Evolutionary conservation across 208 protist species (phyloP).

Genomic region (Crithidia bombi): DNA sequence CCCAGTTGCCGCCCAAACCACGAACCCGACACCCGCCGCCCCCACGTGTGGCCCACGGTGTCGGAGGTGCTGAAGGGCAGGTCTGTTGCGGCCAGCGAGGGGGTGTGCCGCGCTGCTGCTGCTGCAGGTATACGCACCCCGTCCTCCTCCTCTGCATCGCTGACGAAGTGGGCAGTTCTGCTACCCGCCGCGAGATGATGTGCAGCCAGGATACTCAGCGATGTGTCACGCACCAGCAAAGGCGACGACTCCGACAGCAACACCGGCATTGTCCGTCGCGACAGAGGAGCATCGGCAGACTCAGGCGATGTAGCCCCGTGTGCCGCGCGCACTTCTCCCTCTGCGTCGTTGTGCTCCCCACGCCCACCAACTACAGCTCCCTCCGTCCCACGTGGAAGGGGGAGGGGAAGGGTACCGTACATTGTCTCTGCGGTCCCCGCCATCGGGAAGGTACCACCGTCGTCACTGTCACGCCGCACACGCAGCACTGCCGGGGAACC

Average conservation of each 20-base stretch:
- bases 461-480: not conserved
- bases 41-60: not conserved
- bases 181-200: not conserved
- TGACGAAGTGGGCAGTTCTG: not conserved
- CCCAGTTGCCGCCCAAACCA: constrained; percentile 6
- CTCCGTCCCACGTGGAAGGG: not conserved
- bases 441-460: not conserved
- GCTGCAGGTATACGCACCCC: not conserved
- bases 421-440: not conserved
- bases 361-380: not conserved
- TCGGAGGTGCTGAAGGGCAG: not conserved
- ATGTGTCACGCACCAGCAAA: constrained; percentile 13
- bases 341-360: not conserved
- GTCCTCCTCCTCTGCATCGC: not conserved
- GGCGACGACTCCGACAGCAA: not conserved
- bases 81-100: not conserved
- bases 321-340: too few species aligned
- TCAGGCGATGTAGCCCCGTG: too few species aligned
- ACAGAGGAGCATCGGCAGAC: not conserved
- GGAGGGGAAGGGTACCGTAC: constrained; percentile 21
- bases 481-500: constrained; percentile 1
- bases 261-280: not conserved
- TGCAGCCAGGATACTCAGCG: constrained; percentile 12
- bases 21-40: not conserved
- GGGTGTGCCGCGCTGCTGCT: not conserved